phyloP scores from a whole-genome alignment of 371 early-diverging fungal genomes.

The Choanephora cucurbitarum region DNA sequence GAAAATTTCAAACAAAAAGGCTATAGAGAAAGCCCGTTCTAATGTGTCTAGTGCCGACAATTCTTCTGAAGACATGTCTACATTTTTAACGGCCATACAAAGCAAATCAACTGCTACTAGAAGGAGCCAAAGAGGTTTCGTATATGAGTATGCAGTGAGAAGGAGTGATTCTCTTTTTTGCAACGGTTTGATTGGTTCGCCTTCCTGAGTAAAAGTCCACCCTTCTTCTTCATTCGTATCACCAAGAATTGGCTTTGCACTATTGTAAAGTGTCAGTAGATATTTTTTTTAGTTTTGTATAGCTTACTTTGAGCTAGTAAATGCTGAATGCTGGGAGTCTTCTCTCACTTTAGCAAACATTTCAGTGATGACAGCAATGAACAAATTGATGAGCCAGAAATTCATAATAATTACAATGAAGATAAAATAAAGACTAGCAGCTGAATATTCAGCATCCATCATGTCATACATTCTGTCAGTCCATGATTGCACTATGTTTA shows the following conservation, averaged over 20 bases:
- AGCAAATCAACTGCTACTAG: constrained; percentile 54
- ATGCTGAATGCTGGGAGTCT: constrained; percentile 67
- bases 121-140: constrained; percentile 53
- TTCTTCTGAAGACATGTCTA: constrained; percentile 34
- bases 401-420: constrained; percentile 67
- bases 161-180: constrained; percentile 14
- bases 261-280: constrained; percentile 13
- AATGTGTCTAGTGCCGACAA: constrained; percentile 34
- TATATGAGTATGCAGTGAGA: constrained; percentile 26
- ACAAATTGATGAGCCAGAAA: constrained; percentile 71
- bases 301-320: constrained; percentile 51
- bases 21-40: constrained; percentile 56
- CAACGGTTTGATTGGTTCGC: constrained; percentile 6
- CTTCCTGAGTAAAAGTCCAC: constrained; percentile 42
- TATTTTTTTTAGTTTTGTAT: not conserved
- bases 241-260: constrained; percentile 43
- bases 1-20: constrained; percentile 58
- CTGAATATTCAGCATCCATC: constrained; percentile 67
- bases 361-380: constrained; percentile 72
- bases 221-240: constrained; percentile 49
- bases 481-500: constrained; percentile 64
- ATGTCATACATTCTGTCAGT: constrained; percentile 70
- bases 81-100: constrained; percentile 56
- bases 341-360: constrained; percentile 75
- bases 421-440: constrained; percentile 63